Conservation (phyloP, 768 basidiomycete genomes). For the Lactifluus rugatus region DNA sequence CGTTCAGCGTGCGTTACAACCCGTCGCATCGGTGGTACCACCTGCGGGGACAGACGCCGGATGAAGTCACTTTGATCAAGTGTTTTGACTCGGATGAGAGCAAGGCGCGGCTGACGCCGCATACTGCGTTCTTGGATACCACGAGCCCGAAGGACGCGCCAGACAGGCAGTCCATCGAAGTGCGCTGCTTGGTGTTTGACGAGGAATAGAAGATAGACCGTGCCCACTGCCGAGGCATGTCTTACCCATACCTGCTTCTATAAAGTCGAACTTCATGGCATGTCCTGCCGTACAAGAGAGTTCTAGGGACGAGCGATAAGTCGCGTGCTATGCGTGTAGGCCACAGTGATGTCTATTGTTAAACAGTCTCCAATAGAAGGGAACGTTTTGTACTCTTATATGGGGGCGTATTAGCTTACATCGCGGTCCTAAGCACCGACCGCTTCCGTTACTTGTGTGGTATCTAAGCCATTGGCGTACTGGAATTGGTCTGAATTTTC, state of each 20-base stretch:
- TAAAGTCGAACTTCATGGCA: neutral
- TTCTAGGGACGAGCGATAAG: neutral
- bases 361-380: neutral
- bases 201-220: conserved; percentile 23
- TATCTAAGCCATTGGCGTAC: conserved; percentile 50
- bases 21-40: conserved; percentile 29
- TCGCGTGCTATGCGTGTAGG: neutral
- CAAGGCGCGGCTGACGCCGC: conserved; percentile 34
- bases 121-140: conserved; percentile 33
- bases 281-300: neutral
- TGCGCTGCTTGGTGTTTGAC: conserved; percentile 37
- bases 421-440: conserved; percentile 15
- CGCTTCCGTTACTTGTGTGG: conserved; percentile 8
- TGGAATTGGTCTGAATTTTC: conserved; percentile 78
- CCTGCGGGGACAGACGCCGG: conserved; percentile 24
- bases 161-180: conserved; percentile 36
- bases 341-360: no score
- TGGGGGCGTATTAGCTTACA: neutral
- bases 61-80: conserved; percentile 28
- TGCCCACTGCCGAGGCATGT: neutral
- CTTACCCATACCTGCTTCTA: neutral
- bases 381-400: neutral
- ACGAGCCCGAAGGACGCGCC: conserved; percentile 29
- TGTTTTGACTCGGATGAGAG: conserved; percentile 35
- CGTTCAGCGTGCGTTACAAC: conserved; percentile 26